phyloP scores from a whole-genome alignment of 208 protist species.

The Phytomonas francai region DNA sequence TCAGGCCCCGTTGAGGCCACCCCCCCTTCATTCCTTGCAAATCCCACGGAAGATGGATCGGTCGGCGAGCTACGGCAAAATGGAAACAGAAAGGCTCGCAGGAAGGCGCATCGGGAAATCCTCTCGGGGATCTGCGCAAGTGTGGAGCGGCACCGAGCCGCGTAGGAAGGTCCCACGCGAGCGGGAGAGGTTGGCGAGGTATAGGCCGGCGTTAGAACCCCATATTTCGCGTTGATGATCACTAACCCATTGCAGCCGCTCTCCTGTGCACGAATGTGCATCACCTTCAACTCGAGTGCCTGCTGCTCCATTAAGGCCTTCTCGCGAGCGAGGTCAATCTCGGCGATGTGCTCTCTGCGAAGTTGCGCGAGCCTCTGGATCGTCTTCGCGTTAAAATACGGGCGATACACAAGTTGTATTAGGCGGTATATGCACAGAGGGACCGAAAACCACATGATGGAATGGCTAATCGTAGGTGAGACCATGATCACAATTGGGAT shows the following conservation, averaged over 20 bases:
- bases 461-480: slow-evolving; percentile 29
- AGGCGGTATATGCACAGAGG: slow-evolving; percentile 55
- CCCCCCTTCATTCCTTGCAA: not conserved
- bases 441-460: slow-evolving; percentile 45
- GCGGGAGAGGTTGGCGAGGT: not conserved
- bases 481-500: slow-evolving; percentile 69
- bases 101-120: not conserved
- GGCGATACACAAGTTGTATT: slow-evolving; percentile 30
- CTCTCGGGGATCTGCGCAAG: not conserved
- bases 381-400: slow-evolving; percentile 36
- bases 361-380: slow-evolving; percentile 30
- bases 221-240: slow-evolving; percentile 83
- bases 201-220: slow-evolving; percentile 61
- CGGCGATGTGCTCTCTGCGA: slow-evolving; percentile 52
- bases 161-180: not conserved
- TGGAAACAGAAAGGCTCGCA: not conserved
- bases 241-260: slow-evolving; percentile 70
- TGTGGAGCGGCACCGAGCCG: not conserved
- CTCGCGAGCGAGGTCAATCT: slow-evolving; percentile 68
- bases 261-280: slow-evolving; percentile 40
- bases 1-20: not conserved
- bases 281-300: slow-evolving; percentile 42
- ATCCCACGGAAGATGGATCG: not conserved
- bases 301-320: slow-evolving; percentile 60
- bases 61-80: not conserved